Evolutionary conservation across 2,329 filamentous ascomycete genomes (phyloP), one percentile per base, ranked within the genome.

Genomic region (Corynespora cassiicola): DNA sequence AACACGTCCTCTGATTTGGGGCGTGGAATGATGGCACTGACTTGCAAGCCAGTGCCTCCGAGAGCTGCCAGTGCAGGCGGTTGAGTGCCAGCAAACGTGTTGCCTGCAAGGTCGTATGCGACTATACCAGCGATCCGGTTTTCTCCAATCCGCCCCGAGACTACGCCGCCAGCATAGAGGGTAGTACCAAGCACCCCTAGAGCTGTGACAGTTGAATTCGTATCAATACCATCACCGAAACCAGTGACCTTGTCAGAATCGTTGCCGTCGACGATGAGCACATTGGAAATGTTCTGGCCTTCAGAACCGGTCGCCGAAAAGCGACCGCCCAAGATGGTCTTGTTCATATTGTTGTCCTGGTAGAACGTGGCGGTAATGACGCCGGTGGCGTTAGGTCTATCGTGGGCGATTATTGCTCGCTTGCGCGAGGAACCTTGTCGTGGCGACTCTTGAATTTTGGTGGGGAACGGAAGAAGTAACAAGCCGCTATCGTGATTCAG

Each of bases 261-360:
- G n/a, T 82, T 80, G 27, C 86, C 85, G 65, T 96, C 88, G 45
- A 97, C 82, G 49, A 99, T 81, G 23, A 87, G 76, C 11, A 99
- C 74, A 56, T 96, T 97, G 51, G 90, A 77, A 44, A 96, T 77
- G 5, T 78, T 76, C 3, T 85, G 83, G 15, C 85, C 88, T 52
- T 91, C 81, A 6, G 78, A 79, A 10, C 80, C 81, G 19, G 76
- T 81, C 1, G 88, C 85, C 6, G 81, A 80, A 64, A 99, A 99
- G 56, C 90, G 89, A 1, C 94, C 94, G 31, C 85, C 94, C 18
- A 97, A 76, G 24, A 97, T 81, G 0, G 94, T 97, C 39, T 95
- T 77, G 66, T 96, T 96, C 48, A 82, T 79, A 42, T 74, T 75
- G 47, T 82, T 81, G 11, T 78, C 75, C 24, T 79, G 80, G 65